phyloP scores from a whole-genome alignment of 495 filamentous ascomycete genomes.

The Friedmanniomyces endolithicus region DNA sequence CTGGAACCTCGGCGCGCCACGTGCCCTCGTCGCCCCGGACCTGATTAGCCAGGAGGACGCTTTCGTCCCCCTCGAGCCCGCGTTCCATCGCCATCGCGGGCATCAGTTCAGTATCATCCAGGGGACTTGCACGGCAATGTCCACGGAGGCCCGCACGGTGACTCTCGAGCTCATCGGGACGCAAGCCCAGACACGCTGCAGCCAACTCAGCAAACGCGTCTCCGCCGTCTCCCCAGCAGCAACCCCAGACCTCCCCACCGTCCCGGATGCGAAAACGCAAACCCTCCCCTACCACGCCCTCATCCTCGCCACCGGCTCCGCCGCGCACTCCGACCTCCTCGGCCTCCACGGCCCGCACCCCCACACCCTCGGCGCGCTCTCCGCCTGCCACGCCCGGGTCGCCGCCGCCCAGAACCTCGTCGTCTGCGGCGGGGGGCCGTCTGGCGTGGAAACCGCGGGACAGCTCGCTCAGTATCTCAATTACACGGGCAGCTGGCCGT shows the following conservation, averaged over 20 bases:
- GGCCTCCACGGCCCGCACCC: conserved; percentile 25
- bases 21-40: conserved; percentile 32
- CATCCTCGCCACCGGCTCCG: conserved; percentile 23
- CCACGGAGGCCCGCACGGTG: conserved; percentile 24
- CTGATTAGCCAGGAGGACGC: conserved; percentile 34
- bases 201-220: conserved; percentile 3
- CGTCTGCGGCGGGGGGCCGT: conserved; percentile 22
- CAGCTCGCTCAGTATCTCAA: conserved; percentile 23
- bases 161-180: conserved; percentile 34
- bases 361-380: conserved; percentile 21
- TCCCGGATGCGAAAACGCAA: conserved; percentile 4
- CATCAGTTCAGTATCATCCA: conserved; percentile 43
- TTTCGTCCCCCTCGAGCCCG: conserved; percentile 38
- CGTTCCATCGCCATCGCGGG: conserved; percentile 39
- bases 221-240: background rate
- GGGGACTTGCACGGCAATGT: conserved; percentile 42
- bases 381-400: conserved; percentile 17
- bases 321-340: conserved; percentile 20
- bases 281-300: conserved; percentile 26
- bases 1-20: conserved; percentile 41
- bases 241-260: background rate
- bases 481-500: background rate
- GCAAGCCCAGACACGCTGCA: conserved; percentile 41
- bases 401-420: conserved; percentile 17
- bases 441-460: conserved; percentile 21